Conservation (phyloP, 345 rosid species). For the Iberis pinnata region DNA sequence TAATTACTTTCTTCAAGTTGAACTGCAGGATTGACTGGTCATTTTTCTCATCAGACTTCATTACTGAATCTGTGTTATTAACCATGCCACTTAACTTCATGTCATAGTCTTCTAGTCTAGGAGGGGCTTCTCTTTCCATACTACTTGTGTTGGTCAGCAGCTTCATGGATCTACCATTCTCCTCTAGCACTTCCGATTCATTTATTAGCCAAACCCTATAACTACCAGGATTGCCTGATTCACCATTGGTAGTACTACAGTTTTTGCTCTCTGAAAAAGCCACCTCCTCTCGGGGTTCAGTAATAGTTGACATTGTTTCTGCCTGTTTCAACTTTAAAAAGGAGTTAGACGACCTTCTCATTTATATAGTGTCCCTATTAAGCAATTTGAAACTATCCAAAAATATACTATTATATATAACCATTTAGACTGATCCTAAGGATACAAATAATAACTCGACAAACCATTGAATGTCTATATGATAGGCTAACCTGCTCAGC, state of each 20-base stretch:
- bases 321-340: constrained; percentile 36
- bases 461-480: constrained; percentile 43
- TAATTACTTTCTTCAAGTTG: constrained; percentile 44
- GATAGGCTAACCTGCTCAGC: constrained; percentile 37
- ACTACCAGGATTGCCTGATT: constrained; percentile 26
- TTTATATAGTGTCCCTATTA: background rate
- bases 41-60: constrained; percentile 27
- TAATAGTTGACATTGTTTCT: constrained; percentile 37
- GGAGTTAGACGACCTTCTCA: constrained; percentile 5
- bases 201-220: constrained; percentile 30
- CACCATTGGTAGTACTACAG: constrained; percentile 24
- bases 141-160: constrained; percentile 33
- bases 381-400: background rate
- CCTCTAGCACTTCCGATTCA: constrained; percentile 40
- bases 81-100: constrained; percentile 22
- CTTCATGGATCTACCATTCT: constrained; percentile 38
- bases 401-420: background rate
- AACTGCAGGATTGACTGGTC: constrained; percentile 36
- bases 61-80: constrained; percentile 20
- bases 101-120: constrained; percentile 25
- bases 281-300: constrained; percentile 39
- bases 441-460: constrained; percentile 21
- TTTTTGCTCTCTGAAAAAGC: constrained; percentile 25
- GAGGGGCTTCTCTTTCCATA: constrained; percentile 30
- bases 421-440: constrained; percentile 3